Evolutionary conservation across 306 rosid genomes (phyloP), one percentile per base, ranked within the genome.

Genomic region (Acacia crassicarpa): DNA sequence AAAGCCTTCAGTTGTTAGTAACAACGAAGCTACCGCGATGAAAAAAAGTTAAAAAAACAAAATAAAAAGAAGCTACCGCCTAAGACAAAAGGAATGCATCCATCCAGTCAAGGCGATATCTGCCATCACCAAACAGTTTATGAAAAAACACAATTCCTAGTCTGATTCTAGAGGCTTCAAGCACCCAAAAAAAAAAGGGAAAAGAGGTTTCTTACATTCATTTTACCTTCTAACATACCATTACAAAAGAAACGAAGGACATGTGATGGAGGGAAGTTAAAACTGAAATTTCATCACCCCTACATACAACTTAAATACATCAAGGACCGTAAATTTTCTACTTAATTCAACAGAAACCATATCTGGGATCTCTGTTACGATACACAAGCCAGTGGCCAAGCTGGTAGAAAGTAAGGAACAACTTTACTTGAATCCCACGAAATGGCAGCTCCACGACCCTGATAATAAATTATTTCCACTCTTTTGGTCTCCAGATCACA

Each of bases 401-500:
- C 76, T 32, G 92, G 94, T 46, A 54, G 87, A 83, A 87, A 91
- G 93, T 84, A 93, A 22, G 97, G 96, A 68, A 89, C 88, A 14
- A 89, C 88, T 82, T 79, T 82, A 80, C 97, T 86, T 66, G 88
- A 84, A 73, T 89, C 97, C 93, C 93, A 89, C 30, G 92, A 84
- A 82, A 93, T 84, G 59, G 89, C 22, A 48, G 85, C 80, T 81
- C 86, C 90, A n/a, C 86, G 82, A 70, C 93, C 90, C 40, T 84
- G 90, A 77, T 91, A 90, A 8, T 74, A 82, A 81, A 90, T 83
- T 59, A 61, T 66, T 67, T 86, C 90, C 74, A 88, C 62, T 62
- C 27, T 87, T 75, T 79, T 86, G 78, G 87, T 89, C 87, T 56
- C 63, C 71, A 89, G 72, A 77, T 91, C 89, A 81, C 80, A 86